phyloP scores from a whole-genome alignment of 768 basidiomycete genomes.

The Tulasnella sp. region DNA sequence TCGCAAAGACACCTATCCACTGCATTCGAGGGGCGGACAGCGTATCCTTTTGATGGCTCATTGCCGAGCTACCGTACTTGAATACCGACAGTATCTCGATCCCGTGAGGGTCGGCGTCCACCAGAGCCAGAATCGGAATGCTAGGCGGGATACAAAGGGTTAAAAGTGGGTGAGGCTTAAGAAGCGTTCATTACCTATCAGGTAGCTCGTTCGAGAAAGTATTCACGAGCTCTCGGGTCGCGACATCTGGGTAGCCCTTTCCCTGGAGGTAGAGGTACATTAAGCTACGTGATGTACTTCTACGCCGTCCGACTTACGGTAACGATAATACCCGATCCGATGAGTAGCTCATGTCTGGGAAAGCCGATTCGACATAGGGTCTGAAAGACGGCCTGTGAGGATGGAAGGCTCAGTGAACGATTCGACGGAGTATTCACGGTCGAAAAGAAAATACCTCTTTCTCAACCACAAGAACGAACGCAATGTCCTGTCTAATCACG shows the following conservation, averaged over 20 bases:
- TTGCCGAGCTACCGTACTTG: slow-evolving; percentile 59
- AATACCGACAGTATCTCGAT: slow-evolving; percentile 86
- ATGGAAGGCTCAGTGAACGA: neutral
- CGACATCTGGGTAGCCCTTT: slow-evolving; percentile 93
- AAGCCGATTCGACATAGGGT: slow-evolving; percentile 56
- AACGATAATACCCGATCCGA: slow-evolving; percentile 61
- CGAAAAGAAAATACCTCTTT: slow-evolving; percentile 59
- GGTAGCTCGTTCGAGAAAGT: slow-evolving; percentile 58
- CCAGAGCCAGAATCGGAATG: slow-evolving; percentile 62
- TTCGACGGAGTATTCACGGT: neutral
- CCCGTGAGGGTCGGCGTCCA: slow-evolving; percentile 89
- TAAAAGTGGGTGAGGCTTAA: neutral
- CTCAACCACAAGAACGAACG: slow-evolving; percentile 83
- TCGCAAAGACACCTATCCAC: slow-evolving; percentile 71
- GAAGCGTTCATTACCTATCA: slow-evolving; percentile 25
- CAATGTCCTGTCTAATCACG: slow-evolving; percentile 38
- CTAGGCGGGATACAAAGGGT: slow-evolving; percentile 29
- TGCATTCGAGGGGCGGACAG: slow-evolving; percentile 56
- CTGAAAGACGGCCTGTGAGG: slow-evolving; percentile 79
- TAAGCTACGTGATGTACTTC: neutral
- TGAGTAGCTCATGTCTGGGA: slow-evolving; percentile 35
- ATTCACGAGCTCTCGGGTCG: slow-evolving; percentile 75
- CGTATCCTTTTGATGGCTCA: slow-evolving; percentile 58
- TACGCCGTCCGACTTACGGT: slow-evolving; percentile 39
- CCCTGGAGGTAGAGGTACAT: slow-evolving; percentile 40